Evolutionary conservation across 2,329 filamentous ascomycete species (phyloP).

Genomic region (Penicillium sp.): DNA sequence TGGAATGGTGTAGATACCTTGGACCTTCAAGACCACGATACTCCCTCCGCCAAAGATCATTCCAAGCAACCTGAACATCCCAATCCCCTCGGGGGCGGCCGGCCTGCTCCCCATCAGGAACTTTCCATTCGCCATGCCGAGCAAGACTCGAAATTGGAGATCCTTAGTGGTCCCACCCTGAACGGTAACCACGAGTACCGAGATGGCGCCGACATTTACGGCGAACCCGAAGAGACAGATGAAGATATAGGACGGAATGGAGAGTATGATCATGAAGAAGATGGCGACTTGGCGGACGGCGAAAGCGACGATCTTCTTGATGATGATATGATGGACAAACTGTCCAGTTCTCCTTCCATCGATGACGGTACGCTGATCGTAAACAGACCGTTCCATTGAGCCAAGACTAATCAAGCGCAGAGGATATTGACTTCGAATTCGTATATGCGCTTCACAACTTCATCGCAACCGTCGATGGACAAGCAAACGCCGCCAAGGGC

Average conservation of each 20-base stretch:
- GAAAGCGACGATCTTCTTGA: slow-evolving; percentile 72
- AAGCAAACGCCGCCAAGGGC: slow-evolving; percentile 96
- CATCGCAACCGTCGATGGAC: slow-evolving; percentile 94
- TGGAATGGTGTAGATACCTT: slow-evolving; percentile 71
- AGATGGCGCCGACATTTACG: slow-evolving; percentile 37
- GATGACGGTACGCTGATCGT: slow-evolving; percentile 74
- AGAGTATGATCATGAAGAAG: slow-evolving; percentile 45
- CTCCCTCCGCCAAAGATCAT: slow-evolving; percentile 84
- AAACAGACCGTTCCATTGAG: too few species aligned
- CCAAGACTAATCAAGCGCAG: slow-evolving; percentile 78
- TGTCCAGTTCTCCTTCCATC: slow-evolving; percentile 97
- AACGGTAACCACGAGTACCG: slow-evolving; percentile 54
- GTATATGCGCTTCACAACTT: slow-evolving; percentile 98
- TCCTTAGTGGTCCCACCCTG: slow-evolving; percentile 64
- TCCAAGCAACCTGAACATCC: slow-evolving; percentile 57
- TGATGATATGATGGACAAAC: slow-evolving; percentile 97
- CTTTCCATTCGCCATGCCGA: slow-evolving; percentile 79
- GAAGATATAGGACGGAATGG: slow-evolving; percentile 22
- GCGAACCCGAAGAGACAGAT: slow-evolving; percentile 34
- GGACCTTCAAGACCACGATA: slow-evolving; percentile 82
- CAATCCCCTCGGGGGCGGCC: slow-evolving; percentile 54
- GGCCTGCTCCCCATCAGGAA: slow-evolving; percentile 79
- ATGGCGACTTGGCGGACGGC: slow-evolving; percentile 60
- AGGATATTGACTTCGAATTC: slow-evolving; percentile 99
- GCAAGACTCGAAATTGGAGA: slow-evolving; percentile 74